Base-by-base conservation (phyloP, 2,329 filamentous ascomycete genomes). In the Exophiala alcalophila region DNA sequence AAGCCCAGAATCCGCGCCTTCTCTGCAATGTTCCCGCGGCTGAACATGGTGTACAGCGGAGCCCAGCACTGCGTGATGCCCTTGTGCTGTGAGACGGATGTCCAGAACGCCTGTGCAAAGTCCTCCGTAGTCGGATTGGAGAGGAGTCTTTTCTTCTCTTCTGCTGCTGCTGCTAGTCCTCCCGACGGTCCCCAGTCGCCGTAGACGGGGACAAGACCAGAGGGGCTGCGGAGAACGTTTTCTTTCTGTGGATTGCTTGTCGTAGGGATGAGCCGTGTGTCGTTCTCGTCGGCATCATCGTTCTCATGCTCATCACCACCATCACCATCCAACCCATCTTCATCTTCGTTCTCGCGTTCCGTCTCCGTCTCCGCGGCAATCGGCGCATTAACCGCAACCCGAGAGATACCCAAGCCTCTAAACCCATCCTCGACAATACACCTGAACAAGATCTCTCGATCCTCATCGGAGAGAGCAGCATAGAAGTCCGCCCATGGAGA, bases 21-120 rank as follows among this genome's bases (percentile, higher is more conserved):
- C 65, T 97, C 91, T 36, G 81, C 84, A 46, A 96, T 72, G 63
- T 96, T 97, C 3, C 91, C 90, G 1, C 89, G 78, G 50, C 84
- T 89, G 63, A 97, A 97, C 90, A 96, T 96, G 18, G 89, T 94
- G 73, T 88, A 90, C 1, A 82, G 67, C 10, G 91, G 91, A 1
- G 89, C 85, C 90, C 90, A 97, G 2, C 77, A 82, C 67, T 97
- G 91, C 24, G 70, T 66, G 44, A 97, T 84, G 2, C 83, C 84
- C 44, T 78, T 74, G 58, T 88, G 86, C 61, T 95, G 89, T 38
- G 74, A 78, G 4, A 84, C 82, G 9, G 74, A 77, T 1, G 85
- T 84, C 91, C 91, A 97, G 50, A 94, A 78, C 0, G 88, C 83
- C 1, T 61, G 44, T 1, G 70, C 61, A 45, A 94, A 84, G 58